These are phyloP conservation scores for Pyricularia sp. DNA, from an alignment of 2,329 filamentous ascomycete species.

Conservation along the genomic window DNA sequence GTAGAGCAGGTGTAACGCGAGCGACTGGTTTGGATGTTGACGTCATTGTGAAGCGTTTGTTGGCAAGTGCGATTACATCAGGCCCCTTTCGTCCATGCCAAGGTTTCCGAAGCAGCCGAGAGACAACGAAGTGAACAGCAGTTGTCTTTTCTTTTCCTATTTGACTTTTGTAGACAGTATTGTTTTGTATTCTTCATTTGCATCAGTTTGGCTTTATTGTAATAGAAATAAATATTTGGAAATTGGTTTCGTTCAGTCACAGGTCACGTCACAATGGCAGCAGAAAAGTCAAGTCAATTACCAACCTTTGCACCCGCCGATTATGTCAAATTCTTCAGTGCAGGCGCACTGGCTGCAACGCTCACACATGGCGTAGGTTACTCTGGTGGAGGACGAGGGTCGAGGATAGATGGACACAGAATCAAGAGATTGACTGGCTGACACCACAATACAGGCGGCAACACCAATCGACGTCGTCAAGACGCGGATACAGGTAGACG, in stretches of 20 bases:
- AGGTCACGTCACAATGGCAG: background rate
- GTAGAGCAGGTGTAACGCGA: background rate
- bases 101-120: background rate
- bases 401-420: background rate
- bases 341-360: conserved; percentile 42
- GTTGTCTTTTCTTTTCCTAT: background rate
- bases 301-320: conserved; percentile 31
- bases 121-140: background rate
- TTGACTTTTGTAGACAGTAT: background rate
- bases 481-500: conserved; percentile 86
- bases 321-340: conserved; percentile 44
- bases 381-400: background rate
- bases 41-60: background rate
- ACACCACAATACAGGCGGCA: conserved; percentile 28
- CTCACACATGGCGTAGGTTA: conserved; percentile 38
- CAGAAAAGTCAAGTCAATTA: conserved; percentile 10
- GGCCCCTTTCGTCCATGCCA: background rate
- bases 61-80: background rate
- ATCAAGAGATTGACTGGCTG: background rate
- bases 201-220: background rate
- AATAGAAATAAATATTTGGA: background rate
- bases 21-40: background rate
- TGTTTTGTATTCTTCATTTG: background rate
- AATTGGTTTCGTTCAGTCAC: background rate
- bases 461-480: conserved; percentile 65